These are phyloP conservation scores for Paecilomyces sp. DNA, from an alignment of 2,329 filamentous ascomycete species.

Conservation along the genomic window DNA sequence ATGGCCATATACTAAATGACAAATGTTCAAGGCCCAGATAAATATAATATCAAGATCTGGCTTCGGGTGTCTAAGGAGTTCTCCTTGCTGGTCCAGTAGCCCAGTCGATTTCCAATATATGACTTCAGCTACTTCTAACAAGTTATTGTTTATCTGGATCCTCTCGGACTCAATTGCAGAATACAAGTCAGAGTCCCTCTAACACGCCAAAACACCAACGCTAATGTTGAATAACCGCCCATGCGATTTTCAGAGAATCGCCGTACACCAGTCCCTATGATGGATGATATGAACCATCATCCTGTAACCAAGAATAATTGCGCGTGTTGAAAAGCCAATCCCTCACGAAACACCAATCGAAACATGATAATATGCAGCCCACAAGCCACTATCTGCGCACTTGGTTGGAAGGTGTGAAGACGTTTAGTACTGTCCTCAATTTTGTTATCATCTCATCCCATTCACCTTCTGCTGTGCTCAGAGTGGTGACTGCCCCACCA, in stretches of 20 bases:
- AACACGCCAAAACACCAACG: background rate
- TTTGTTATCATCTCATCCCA: slow-evolving; percentile 87
- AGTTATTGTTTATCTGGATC: background rate
- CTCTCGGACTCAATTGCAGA: background rate
- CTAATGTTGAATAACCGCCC: background rate
- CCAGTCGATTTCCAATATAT: background rate
- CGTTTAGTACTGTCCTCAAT: slow-evolving; percentile 41
- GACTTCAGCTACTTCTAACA: background rate
- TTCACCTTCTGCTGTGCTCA: slow-evolving; percentile 74
- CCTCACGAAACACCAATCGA: background rate
- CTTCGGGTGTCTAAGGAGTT: no score
- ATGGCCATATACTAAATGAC: background rate
- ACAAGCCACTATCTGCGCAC: background rate
- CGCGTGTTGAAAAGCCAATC: background rate
- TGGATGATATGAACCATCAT: background rate
- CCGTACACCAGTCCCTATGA: background rate
- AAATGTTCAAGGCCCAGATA: background rate
- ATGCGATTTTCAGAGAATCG: background rate
- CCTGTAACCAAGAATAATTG: background rate
- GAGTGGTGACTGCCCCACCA: slow-evolving; percentile 79
- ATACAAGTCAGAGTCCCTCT: background rate
- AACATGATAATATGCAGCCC: background rate
- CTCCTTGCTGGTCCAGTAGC: no score
- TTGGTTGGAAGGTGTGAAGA: slow-evolving; percentile 28
- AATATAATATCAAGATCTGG: background rate